A percentile compares a stretch with the other conserved stretches of the same genome.
Conservation (phyloP, 1,284 basidiomycete species). For the Anthracocystis walkeri region DNA sequence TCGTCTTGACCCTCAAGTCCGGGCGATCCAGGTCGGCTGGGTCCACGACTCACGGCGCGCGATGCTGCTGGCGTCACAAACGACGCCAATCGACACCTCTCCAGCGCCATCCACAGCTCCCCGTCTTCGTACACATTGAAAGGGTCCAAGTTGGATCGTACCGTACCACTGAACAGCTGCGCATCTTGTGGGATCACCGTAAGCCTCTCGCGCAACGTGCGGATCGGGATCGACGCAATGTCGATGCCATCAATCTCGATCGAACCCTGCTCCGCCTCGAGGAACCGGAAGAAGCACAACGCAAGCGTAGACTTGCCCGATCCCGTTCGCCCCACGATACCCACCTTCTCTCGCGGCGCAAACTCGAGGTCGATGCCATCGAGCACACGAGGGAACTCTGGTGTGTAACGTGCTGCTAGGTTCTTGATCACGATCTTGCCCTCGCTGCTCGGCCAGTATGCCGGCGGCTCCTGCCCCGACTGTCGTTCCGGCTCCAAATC, state of each 20-base stretch:
- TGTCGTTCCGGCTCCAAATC: constrained; percentile 57
- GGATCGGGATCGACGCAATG: constrained; percentile 85
- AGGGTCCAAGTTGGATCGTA: constrained; percentile 72
- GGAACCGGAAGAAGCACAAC: constrained; percentile 93
- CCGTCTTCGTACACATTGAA: constrained; percentile 81
- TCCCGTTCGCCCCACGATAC: constrained; percentile 77
- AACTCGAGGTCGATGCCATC: constrained; percentile 64
- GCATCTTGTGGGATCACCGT: constrained; percentile 92
- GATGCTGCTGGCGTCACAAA: constrained; percentile 39
- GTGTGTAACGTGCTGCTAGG: constrained; percentile 67
- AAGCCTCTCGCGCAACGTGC: constrained; percentile 83
- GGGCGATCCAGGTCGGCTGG: constrained; percentile 50
- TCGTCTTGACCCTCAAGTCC: constrained; percentile 16
- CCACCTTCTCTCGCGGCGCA: constrained; percentile 67
- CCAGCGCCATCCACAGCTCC: constrained; percentile 73
- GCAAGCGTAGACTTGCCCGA: constrained; percentile 88
- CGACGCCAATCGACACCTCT: constrained; percentile 71
- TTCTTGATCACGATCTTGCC: constrained; percentile 65
- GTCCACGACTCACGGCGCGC: constrained; percentile 42
- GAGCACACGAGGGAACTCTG: constrained; percentile 67
- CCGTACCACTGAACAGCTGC: constrained; percentile 66
- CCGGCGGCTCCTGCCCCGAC: constrained; percentile 63
- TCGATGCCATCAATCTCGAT: constrained; percentile 91
- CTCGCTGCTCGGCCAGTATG: constrained; percentile 67
- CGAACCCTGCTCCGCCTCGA: constrained; percentile 81